Evolutionary conservation across 2,329 filamentous ascomycete species (phyloP), one percentile per base, ranked within the genome.

Genomic region (Diaporthe ampelina): DNA sequence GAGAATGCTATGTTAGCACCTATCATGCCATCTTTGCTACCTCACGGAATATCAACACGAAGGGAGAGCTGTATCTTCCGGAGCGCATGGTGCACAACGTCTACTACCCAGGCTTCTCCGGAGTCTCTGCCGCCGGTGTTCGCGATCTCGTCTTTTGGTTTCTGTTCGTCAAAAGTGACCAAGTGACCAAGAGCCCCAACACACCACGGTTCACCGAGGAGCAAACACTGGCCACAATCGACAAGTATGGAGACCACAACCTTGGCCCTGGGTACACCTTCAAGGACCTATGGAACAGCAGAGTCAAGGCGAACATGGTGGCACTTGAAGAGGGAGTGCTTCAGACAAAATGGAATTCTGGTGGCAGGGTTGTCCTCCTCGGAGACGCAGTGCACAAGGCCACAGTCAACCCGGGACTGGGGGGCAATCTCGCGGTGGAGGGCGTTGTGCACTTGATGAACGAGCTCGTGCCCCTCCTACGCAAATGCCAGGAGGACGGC

Each of bases 201-300:
- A 61, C 35, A 4, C 71, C 71, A 11, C 70, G 74, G 7, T 78
- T 74, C 48, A 75, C 73, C 21, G 72, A 77, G 17, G 59, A 43
- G 4, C 70, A 78, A 26, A 72, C 65, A 10, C 70, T 77, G 15
- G 69, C 67, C 11, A 74, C 65, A 8, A 72, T 78, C 19, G 54
- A 26, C 4, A 70, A 76, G 57, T 73, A 74, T 43, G 75, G 76
- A 15, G 52, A 77, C n/a, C 40, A 57, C 26, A 21, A 21, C 5
- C 19, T 79, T 1, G 76, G 79, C 21, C 76, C 77, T 5, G 75
- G 63, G 0, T 80, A 78, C 70, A 80, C 77, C 4, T 78, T 75
- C 26, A 54, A 63, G 7, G 77, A 78, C 67, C 72, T 79, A 7
- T 79, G 77, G 76, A 43, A 73, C 3, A 70, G 32, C 29, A 57